Evolutionary conservation across 163 green algal species (phyloP), one percentile per base, ranked within the genome.

Genomic region (Scenedesmus sp.): DNA sequence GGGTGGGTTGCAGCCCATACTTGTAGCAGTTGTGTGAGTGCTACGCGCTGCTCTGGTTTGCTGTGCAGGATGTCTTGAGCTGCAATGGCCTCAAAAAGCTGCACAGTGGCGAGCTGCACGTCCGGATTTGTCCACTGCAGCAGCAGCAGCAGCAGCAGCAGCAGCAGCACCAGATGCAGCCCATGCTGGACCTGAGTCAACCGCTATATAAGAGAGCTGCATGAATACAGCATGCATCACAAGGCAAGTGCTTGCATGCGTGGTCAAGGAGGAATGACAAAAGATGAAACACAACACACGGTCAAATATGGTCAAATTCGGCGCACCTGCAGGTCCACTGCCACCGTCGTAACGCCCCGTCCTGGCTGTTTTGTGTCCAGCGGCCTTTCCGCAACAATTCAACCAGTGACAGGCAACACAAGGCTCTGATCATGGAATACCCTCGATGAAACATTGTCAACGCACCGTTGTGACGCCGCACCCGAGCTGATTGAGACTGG

Each of bases 41-140:
- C 86, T 73, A n/a, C 64, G 12, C 86, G 86, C 67, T 90, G 74
- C 55, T 55, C 52, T 34, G 52, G 4, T 18, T n/a, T 73, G 46
- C 74, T 90, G 26, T 90, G 86, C 55, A 90, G n/a, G 9, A 84
- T 15, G n/a, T 84, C 67, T 59, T 84, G 67, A 10, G 73, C 88
- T 13, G 88, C 23, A 12, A 92, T 92, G n/a, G 46, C 46, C 2
- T 92, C n/a, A 60, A 88, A 82, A 9, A 92, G 77, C 77, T 92
- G 55, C 1, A 23, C n/a, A 1, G 88, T 88, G 4, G 88, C 88
- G 9, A 66, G n/a, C 64, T 87, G 79, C 18, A 92, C 88, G 55
- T 92, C 88, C 54, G 60, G 16, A 6, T 73, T 57, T 10, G 88
- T 92, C 88, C 88, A 92, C 77, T 88, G 76, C 57, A 16, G 26